Evolutionary conservation across 2,329 filamentous ascomycete species (phyloP).

Genomic region (Anthostomella pinea): DNA sequence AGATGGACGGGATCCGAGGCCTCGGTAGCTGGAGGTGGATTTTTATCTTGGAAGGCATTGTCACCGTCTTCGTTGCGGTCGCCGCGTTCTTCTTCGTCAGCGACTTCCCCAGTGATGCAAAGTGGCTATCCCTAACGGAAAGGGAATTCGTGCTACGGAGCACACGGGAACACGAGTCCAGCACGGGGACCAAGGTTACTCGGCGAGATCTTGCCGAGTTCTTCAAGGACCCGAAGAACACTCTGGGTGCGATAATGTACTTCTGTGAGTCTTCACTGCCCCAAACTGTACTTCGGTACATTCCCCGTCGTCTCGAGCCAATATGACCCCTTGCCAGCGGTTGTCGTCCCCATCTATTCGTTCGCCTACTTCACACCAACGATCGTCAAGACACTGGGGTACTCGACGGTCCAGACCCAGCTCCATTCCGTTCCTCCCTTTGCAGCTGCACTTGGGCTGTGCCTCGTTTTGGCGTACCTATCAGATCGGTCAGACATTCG

Average conservation of each 20-base stretch:
- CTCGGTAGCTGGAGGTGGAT: conserved; percentile 61
- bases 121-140: conserved; percentile 27
- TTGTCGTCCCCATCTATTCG: conserved; percentile 2
- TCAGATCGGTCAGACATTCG: conserved; percentile 13
- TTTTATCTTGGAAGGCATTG: conserved; percentile 52
- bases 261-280: conserved; percentile 28
- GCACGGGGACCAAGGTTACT: conserved; percentile 6
- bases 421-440: conserved; percentile 8
- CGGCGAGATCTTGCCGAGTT: conserved; percentile 7
- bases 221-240: conserved; percentile 10
- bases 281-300: no score
- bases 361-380: conserved; percentile 9
- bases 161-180: conserved; percentile 1
- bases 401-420: conserved; percentile 5
- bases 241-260: conserved; percentile 19
- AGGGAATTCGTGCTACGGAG: conserved; percentile 27
- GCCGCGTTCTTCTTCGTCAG: conserved; percentile 29
- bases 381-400: conserved; percentile 8
- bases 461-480: conserved; percentile 3
- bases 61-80: conserved; percentile 30
- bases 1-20: conserved; percentile 44
- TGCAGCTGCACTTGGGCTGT: conserved; percentile 4
- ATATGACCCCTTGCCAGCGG: not conserved
- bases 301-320: no score
- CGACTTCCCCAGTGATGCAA: conserved; percentile 19